Base-by-base conservation (phyloP, 2,329 filamentous ascomycete genomes). In the Ambrosiella beaveri region DNA sequence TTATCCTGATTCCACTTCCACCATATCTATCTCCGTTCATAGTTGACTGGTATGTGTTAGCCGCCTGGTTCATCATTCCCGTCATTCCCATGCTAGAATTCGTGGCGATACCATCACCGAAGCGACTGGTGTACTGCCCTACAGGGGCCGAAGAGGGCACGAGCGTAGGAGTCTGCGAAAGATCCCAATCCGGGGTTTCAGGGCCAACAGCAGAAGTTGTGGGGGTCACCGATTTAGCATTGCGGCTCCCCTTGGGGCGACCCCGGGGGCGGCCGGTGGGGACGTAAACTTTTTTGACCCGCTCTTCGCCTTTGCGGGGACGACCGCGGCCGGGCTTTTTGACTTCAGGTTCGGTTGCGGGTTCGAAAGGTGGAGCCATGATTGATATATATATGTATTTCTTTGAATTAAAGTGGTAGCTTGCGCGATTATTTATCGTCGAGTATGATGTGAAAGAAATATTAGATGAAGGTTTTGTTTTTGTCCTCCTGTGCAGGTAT, bases 251-350 rank as follows among this genome's bases (percentile, higher is more conserved):
- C 57, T 67, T 70, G 39, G 73, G 73, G 45, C 73, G 71, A 52
- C 73, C 74, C 17, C 70, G 72, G 15, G 71, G 70, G 2, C 71
- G 69, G 51, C 73, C 72, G 2, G 70, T 66, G 4, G 70, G 66
- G 1, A 62, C 64, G 52, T 68, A 67, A 62, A 68, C 59, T 65
- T 72, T 73, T 61, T 66, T 65, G 38, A 72, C 63, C 54, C 70
- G 72, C 55, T 68, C 69, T 63, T 72, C 71, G 56, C 68, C 69
- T 64, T 73, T 71, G 54, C 68, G 67, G 12, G 69, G 68, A 15
- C 71, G 67, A 38, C 70, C 70, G 49, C 70, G 70, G 44, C 69
- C 57, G 50, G 69, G 59, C 68, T 60, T 60, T 45, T 59, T 59
- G 36, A 49, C 12, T 9, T 15, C 41, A 27, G 54, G 54, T 13